Base-by-base conservation (phyloP, 495 filamentous ascomycete species). In the Lophium mytilinum region DNA sequence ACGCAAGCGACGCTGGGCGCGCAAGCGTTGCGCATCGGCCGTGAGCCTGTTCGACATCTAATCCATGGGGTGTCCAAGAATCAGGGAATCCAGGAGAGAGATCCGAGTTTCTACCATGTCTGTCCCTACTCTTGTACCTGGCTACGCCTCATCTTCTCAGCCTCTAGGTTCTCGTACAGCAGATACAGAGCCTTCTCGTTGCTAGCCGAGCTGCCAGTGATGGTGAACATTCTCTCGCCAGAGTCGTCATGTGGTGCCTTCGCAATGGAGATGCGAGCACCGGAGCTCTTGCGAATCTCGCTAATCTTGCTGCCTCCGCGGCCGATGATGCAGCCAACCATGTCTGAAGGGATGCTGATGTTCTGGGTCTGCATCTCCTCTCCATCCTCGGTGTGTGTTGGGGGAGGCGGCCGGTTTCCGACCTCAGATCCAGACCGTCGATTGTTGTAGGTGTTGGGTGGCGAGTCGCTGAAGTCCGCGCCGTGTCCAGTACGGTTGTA, bases 251-350 rank as follows among this genome's bases (percentile, higher is more conserved):
- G 93, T 35, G 94, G 90, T 19, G 90, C 88, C 79, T 98, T 98
- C 62, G 93, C 93, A 70, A 98, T 98, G 56, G 90, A 96, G 75
- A 98, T 98, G 61, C 90, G 86, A 53, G 93, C 93, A 53, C 92
- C 92, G 60, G 93, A 98, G 54, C 83, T 90, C 74, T 94, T 90
- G 66, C 93, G 85, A 64, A 98, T 98, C 73, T 98, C 93, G 67
- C 88, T 94, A 68, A 98, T 98, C 80, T 97, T 98, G 76, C 79
- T 88, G 53, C 93, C 93, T 42, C 76, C 88, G 53, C 90, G 85
- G 56, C 93, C 93, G 70, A 98, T 98, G 75, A 98, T 98, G 75
- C 93, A 98, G 53, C 93, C 93, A 73, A 98, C 93, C 93, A 98
- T 98, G 74, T 98, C 93, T 19, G 93, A 87, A 34, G 93, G 93